These are phyloP conservation scores for Carpinus viminea DNA, from an alignment of 306 rosid genomes.

Conservation along the genomic window DNA sequence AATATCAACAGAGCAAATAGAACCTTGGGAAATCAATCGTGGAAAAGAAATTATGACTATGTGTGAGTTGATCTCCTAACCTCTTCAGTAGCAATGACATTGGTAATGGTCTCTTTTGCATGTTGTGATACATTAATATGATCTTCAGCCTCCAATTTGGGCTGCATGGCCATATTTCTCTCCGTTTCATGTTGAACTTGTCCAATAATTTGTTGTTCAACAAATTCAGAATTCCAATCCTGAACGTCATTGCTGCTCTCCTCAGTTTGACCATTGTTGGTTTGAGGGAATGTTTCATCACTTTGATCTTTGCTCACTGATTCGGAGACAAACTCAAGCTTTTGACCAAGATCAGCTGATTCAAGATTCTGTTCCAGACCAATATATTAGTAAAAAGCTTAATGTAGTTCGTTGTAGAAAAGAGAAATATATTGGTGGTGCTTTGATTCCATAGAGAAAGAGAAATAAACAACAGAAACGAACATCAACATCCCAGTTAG, in stretches of 20 bases:
- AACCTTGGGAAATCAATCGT: slow-evolving; percentile 1
- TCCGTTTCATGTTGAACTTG: not conserved
- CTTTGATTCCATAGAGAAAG: not conserved
- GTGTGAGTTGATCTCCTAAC: slow-evolving; percentile 12
- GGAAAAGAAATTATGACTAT: not conserved
- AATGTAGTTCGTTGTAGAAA: not conserved
- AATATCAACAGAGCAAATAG: slow-evolving; percentile 10
- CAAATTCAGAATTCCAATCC: slow-evolving; percentile 1
- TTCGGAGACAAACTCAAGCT: slow-evolving; percentile 1
- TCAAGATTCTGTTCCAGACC: slow-evolving; percentile 20
- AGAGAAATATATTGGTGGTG: not conserved
- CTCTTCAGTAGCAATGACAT: slow-evolving; percentile 11
- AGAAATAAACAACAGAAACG: not conserved
- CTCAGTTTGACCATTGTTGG: slow-evolving; percentile 13
- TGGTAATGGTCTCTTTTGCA: slow-evolving; percentile 2
- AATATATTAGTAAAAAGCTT: slow-evolving; percentile 1
- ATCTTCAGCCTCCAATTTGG: slow-evolving; percentile 9
- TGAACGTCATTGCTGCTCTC: slow-evolving; percentile 10
- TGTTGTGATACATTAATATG: not conserved
- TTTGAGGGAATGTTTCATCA: slow-evolving; percentile 19
- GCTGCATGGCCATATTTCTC: slow-evolving; percentile 7
- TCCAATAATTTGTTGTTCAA: not conserved
- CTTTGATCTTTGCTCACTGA: slow-evolving; percentile 12
- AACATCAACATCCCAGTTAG: not conserved
- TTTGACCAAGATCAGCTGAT: slow-evolving; percentile 2